A percentile compares a stretch with the other conserved stretches of the same genome.
Conservation (phyloP, 2,329 filamentous ascomycete genomes). For the Penicillium brevicompactum region DNA sequence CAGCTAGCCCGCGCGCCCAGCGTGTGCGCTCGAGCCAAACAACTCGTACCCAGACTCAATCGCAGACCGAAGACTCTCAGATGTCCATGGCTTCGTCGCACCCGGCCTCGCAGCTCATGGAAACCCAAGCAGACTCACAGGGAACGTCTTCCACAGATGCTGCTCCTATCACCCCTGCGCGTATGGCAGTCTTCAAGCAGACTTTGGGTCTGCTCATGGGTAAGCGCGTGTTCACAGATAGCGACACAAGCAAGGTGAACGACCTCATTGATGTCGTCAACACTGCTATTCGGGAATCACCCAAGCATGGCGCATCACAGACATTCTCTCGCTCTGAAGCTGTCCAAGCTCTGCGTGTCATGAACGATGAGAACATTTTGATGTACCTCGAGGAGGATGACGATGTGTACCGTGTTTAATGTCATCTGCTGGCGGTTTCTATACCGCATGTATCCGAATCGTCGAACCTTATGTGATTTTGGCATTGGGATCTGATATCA, state of each 20-base stretch:
- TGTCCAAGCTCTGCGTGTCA: conserved; percentile 71
- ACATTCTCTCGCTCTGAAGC: conserved; percentile 74
- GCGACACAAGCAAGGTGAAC: conserved; percentile 74
- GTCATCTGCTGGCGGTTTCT: not conserved
- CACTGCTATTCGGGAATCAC: conserved; percentile 56
- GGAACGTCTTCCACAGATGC: conserved; percentile 44
- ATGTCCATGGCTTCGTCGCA: conserved; percentile 78
- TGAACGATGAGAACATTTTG: conserved; percentile 84
- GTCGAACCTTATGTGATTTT: conserved; percentile 23
- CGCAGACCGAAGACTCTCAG: conserved; percentile 45
- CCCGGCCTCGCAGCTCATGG: conserved; percentile 70
- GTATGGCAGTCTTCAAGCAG: conserved; percentile 75
- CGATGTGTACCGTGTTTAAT: conserved; percentile 70
- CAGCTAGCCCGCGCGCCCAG: conserved; percentile 50
- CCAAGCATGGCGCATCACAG: conserved; percentile 51
- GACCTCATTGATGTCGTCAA: conserved; percentile 81
- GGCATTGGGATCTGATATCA: conserved; percentile 30
- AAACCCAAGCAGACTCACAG: conserved; percentile 50
- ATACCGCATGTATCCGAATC: conserved; percentile 7
- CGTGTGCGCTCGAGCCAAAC: conserved; percentile 38
- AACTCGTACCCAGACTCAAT: conserved; percentile 45
- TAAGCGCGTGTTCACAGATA: conserved; percentile 77
- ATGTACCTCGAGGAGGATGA: conserved; percentile 68
- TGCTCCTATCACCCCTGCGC: conserved; percentile 51
- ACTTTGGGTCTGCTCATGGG: conserved; percentile 82